Conservation (phyloP, 495 filamentous ascomycete species). For the Xylaria nigripes region DNA sequence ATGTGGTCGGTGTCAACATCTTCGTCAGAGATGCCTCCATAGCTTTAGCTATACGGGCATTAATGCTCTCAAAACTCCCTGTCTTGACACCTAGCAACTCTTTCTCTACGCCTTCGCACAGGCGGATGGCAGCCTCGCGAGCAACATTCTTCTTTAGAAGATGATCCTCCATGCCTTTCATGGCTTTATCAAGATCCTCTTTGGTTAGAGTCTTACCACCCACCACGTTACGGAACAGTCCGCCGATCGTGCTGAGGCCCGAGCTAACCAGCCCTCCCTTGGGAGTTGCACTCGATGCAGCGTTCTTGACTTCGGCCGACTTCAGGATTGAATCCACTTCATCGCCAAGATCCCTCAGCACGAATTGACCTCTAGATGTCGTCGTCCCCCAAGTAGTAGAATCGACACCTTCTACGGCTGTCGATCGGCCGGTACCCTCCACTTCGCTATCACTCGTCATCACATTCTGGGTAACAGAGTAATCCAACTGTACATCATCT, state of each 20-base stretch:
- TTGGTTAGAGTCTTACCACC: constrained; percentile 88
- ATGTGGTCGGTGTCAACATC: constrained; percentile 91
- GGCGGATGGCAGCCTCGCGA: constrained; percentile 80
- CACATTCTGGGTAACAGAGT: constrained; percentile 53
- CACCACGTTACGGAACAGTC: constrained; percentile 87
- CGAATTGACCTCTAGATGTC: constrained; percentile 83
- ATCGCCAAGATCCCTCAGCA: constrained; percentile 85
- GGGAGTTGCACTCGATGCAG: constrained; percentile 34
- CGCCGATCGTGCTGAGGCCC: constrained; percentile 67
- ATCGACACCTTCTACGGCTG: constrained; percentile 62
- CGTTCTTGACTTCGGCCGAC: constrained; percentile 56
- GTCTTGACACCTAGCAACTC: constrained; percentile 89
- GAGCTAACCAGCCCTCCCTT: constrained; percentile 63
- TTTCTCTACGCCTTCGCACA: constrained; percentile 84
- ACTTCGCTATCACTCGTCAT: constrained; percentile 46
- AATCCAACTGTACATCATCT: constrained; percentile 74
- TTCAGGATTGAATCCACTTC: constrained; percentile 86
- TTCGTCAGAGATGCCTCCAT: constrained; percentile 87
- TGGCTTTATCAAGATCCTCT: constrained; percentile 77
- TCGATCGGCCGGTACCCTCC: constrained; percentile 35
- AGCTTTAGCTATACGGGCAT: constrained; percentile 68
- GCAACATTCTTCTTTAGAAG: constrained; percentile 94
- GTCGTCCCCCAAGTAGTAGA: constrained; percentile 73
- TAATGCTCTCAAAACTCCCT: constrained; percentile 83
- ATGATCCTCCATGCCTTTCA: constrained; percentile 95